These are phyloP conservation scores for Diplodia scrobiculata DNA, from an alignment of 2,329 filamentous ascomycete genomes.

Conservation along the genomic window DNA sequence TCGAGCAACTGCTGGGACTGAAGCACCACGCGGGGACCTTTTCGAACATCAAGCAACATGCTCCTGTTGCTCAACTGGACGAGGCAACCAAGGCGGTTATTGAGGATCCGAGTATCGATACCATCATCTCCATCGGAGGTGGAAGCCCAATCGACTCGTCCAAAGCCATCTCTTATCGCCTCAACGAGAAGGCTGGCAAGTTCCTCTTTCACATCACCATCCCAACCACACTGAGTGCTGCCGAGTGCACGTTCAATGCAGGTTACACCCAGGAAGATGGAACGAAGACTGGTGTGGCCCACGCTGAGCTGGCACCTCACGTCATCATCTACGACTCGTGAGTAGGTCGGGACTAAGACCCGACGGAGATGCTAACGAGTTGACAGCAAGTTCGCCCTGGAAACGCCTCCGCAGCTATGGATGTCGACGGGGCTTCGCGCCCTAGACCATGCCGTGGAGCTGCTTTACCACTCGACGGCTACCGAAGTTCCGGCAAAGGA, in stretches of 20 bases:
- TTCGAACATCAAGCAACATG: slow-evolving; percentile 58
- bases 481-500: slow-evolving; percentile 56
- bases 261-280: slow-evolving; percentile 56
- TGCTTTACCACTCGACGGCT: slow-evolving; percentile 56
- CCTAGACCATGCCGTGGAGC: slow-evolving; percentile 59
- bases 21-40: slow-evolving; percentile 57
- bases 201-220: slow-evolving; percentile 46
- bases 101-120: slow-evolving; percentile 54
- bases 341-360: not conserved
- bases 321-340: slow-evolving; percentile 56
- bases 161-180: slow-evolving; percentile 44
- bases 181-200: slow-evolving; percentile 41
- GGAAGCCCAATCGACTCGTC: slow-evolving; percentile 57
- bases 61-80: slow-evolving; percentile 58
- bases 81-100: slow-evolving; percentile 54
- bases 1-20: slow-evolving; percentile 53
- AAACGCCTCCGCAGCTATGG: slow-evolving; percentile 56
- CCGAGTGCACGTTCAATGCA: slow-evolving; percentile 58
- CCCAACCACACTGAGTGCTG: slow-evolving; percentile 51
- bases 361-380: slow-evolving; percentile 5
- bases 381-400: slow-evolving; percentile 48
- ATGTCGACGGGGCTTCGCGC: slow-evolving; percentile 57
- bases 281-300: slow-evolving; percentile 53
- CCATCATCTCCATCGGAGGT: slow-evolving; percentile 58
- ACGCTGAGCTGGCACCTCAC: slow-evolving; percentile 49